Evolutionary conservation across 2,329 filamentous ascomycete genomes (phyloP), one percentile per base, ranked within the genome.

Genomic region (Neofusicoccum parvum): DNA sequence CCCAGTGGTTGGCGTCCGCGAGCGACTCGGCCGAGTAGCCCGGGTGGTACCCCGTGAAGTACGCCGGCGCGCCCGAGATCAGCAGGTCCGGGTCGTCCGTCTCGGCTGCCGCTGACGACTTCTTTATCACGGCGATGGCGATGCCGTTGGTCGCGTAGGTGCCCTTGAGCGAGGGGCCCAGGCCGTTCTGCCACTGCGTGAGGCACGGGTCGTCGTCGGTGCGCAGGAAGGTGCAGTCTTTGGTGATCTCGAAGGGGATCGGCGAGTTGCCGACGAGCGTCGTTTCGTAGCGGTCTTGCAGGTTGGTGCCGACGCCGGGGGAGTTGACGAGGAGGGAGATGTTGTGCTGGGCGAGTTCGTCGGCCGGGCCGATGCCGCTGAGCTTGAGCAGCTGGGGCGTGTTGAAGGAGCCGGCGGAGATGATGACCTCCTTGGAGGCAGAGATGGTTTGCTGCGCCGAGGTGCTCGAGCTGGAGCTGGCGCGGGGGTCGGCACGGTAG

Each of bases 301-400:
- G 80, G 75, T 90, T 88, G 65, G 83, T 83, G 3, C 88, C 88
- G 2, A 91, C 87, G 51, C 88, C 86, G 0, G 85, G 84, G 0
- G 86, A 83, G 67, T 89, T 81, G 5, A 83, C 79, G n/a, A 88
- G 68, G 0, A 85, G 36, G 36, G 51, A 36, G 68, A 90, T 89
- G 15, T 79, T 75, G 70, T 85, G 82, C 58, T 79, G 78, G n/a
- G 80, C 68, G 3, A 91, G 81, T 68, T 87, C 83, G 0, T 77
- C 72, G 11, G 75, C 70, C 0, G 87, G 86, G 0, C 88, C 88
- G 37, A 90, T 81, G n/a, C 88, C 88, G 62, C 81, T 85, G 1
- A 90, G 82, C 76, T 88, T 86, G 14, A 91, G 83, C 2, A 91
- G 76, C 73, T 90, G 88, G 6, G 87, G 87, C 1, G 84, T 84